Conservation (phyloP, 805 yeast genomes). For the Lipomyces sp. region DNA sequence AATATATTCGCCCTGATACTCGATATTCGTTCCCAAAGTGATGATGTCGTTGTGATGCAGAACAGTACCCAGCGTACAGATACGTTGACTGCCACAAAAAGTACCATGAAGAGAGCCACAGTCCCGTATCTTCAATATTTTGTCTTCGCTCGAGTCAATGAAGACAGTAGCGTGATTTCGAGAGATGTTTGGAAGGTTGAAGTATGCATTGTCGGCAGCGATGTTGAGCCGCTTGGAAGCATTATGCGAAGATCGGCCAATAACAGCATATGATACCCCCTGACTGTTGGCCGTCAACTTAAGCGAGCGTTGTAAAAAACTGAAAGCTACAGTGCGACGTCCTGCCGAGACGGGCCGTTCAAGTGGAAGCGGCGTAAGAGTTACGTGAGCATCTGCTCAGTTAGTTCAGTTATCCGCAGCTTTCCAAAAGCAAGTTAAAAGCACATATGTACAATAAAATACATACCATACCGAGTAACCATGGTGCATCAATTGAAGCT, state of each 20-base stretch:
- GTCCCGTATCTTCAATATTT: not conserved
- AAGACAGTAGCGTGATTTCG: slow-evolving; percentile 6
- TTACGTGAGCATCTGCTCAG: not conserved
- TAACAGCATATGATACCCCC: not conserved
- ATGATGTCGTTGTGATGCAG: slow-evolving; percentile 1
- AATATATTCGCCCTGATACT: not conserved
- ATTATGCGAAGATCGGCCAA: slow-evolving; percentile 11
- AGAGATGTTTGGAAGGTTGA: slow-evolving; percentile 5
- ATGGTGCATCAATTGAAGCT: too few species aligned
- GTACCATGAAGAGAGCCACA: slow-evolving; percentile 8
- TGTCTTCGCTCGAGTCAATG: not conserved
- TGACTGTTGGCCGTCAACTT: not conserved
- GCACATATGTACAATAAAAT: too few species aligned
- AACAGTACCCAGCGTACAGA: not conserved
- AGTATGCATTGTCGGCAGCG: slow-evolving; percentile 2
- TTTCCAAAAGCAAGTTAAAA: too few species aligned
- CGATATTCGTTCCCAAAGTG: slow-evolving; percentile 2
- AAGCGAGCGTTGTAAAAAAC: too few species aligned
- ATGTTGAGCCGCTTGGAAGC: not conserved
- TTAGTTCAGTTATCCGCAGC: too few species aligned
- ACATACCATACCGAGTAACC: too few species aligned
- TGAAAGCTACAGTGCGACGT: too few species aligned
- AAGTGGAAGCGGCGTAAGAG: not conserved
- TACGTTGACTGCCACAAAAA: slow-evolving; percentile 3
- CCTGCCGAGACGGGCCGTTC: not conserved